Base-by-base conservation (phyloP, 352 stramenopile genomes). In the Globisporangium iwayamae region DNA sequence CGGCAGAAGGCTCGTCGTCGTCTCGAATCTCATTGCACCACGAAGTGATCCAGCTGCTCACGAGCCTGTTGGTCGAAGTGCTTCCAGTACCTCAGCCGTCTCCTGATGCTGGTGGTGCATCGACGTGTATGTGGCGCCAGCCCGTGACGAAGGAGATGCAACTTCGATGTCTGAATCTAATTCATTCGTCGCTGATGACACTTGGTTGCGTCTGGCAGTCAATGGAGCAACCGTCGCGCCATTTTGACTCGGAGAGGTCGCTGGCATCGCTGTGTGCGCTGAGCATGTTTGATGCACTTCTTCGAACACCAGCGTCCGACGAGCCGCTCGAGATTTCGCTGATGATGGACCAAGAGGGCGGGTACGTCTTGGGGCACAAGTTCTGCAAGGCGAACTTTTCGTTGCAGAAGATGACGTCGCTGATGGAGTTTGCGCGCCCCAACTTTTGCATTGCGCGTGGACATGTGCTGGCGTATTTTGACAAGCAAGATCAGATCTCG, bases 381-480 rank as follows among this genome's bases (percentile, higher is more conserved):
- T 94, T 97, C 47, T 96, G 86, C 65, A 91, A 94, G 63, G 83
- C 87, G 13, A 96, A 94, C 62, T 80, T 93, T 28, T 87, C 82
- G 14, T 70, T 97, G 0, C 71, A 87, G 16, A 88, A 86, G 54
- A 76, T 86, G 60, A 87, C 89, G 22, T 77, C 82, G 18, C 65
- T 85, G 10, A 96, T 96, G 86, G 89, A 97, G 55, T 86, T 97
- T 70, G 74, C 84, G 28, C 75, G 85, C 7, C 87, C 89, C 36
- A 85, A 79, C 36, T 89, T 93, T 63, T 86, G 83, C 47, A 67
- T 94, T 20, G 71, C 89, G 20, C 79, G 89, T 14, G 84, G 86
- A 4, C 70, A 76, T 41, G 83, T 94, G 4, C 74, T 97, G 9
- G 82, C 82, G 13, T 97, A 97, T 58, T 94, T 97, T 54, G 73